Percentiles rank a stretch among this genome's conserved stretches.
phyloP scores from a whole-genome alignment of 2,329 filamentous ascomycete genomes.

The Corynespora cassiicola region DNA sequence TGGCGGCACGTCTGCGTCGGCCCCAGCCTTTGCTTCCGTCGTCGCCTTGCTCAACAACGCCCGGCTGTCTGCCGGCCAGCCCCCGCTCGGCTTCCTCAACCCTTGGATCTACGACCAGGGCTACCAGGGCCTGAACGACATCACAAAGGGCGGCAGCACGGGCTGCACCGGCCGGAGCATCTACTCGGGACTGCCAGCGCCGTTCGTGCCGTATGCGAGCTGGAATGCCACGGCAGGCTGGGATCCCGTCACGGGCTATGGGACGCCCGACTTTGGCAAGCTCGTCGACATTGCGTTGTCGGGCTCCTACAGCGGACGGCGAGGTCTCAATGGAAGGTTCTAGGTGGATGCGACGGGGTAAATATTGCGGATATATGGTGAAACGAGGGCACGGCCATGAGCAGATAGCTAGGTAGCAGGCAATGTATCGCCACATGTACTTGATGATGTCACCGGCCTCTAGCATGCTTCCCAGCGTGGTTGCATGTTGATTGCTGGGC shows the following conservation, averaged over 20 bases:
- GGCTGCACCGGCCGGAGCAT: conserved; percentile 53
- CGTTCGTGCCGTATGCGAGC: conserved; percentile 52
- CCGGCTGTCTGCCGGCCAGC: conserved; percentile 40
- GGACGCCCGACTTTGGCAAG: conserved; percentile 44
- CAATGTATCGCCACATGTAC: not conserved
- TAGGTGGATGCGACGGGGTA: too few relatives aligned
- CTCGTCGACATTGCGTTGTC: conserved; percentile 33
- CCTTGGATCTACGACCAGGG: conserved; percentile 52
- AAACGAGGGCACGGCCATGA: too few relatives aligned
- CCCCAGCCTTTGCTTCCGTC: conserved; percentile 47
- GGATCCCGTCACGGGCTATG: conserved; percentile 57
- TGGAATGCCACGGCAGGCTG: conserved; percentile 60
- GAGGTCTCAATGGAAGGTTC: conserved; percentile 9
- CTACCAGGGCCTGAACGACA: conserved; percentile 55
- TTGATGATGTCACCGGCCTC: too few relatives aligned
- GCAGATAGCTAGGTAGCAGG: too few relatives aligned
- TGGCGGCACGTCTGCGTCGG: conserved; percentile 47
- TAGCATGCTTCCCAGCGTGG: too few relatives aligned
- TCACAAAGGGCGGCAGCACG: conserved; percentile 53
- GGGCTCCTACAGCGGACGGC: conserved; percentile 21
- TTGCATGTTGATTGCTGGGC: conserved; percentile 6
- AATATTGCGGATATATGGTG: too few relatives aligned
- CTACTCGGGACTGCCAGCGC: conserved; percentile 45
- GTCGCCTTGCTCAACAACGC: conserved; percentile 47
- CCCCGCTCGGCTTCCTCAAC: conserved; percentile 47